Percentiles rank a stretch among this genome's conserved stretches.
These are phyloP conservation scores for Chytridium lagenaria DNA, from an alignment of 371 early-diverging fungal species.

Conservation along the genomic window DNA sequence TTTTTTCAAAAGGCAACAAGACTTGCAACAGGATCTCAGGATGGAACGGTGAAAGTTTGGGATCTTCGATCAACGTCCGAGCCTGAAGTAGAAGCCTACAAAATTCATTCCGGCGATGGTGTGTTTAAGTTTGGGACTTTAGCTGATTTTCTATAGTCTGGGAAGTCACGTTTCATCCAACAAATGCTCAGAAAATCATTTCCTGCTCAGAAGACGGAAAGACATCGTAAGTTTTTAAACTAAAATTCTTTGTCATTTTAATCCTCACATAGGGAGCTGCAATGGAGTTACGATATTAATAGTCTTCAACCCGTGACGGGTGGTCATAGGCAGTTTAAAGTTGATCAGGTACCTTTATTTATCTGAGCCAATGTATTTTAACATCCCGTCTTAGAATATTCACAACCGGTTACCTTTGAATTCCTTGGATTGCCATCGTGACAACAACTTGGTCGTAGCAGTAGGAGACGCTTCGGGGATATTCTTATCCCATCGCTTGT, in stretches of 20 bases:
- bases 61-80: conserved; percentile 16
- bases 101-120: conserved; percentile 23
- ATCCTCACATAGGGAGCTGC: conserved; percentile 7
- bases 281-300: conserved; percentile 18
- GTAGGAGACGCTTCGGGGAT: conserved; percentile 25
- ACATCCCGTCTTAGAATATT: background rate
- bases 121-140: background rate
- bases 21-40: background rate
- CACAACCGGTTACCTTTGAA: conserved; percentile 16
- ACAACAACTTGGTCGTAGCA: conserved; percentile 16
- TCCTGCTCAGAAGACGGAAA: conserved; percentile 20
- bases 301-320: conserved; percentile 6
- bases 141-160: conserved; percentile 12
- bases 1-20: background rate
- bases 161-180: conserved; percentile 25
- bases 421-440: conserved; percentile 20
- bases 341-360: background rate
- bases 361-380: background rate
- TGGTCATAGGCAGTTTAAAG: background rate
- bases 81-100: conserved; percentile 12
- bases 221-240: conserved; percentile 1
- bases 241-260: background rate
- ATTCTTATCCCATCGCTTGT: conserved; percentile 4
- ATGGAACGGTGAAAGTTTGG: conserved; percentile 29
- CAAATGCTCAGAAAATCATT: conserved; percentile 3